Evolutionary conservation across 2,329 filamentous ascomycete genomes (phyloP), one percentile per base, ranked within the genome.

Genomic region (Colletotrichum siamense): DNA sequence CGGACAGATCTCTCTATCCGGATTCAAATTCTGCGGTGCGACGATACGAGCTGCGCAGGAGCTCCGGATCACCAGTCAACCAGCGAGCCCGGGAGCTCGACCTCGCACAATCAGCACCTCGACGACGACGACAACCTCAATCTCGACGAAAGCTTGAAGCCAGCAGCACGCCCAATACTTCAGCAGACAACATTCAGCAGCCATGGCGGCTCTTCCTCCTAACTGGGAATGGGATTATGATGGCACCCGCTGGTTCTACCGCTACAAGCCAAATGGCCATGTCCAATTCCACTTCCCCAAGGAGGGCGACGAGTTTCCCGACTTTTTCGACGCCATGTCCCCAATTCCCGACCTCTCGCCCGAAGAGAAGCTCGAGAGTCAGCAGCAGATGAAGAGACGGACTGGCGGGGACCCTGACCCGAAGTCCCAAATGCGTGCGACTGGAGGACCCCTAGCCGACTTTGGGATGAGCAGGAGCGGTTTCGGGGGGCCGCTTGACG

Each of bases 141-240:
- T 16, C 62, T 44, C 16, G 13, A 64, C 22, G 22, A 16, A 62
- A 6, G 28, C 16, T 62, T 24, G 1, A n/a, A 1, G n/a, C 32
- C 32, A 24, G 22, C 7, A n/a, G n/a, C n/a, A n/a, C n/a, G n/a
- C n/a, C n/a, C n/a, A n/a, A n/a, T n/a, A n/a, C n/a, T n/a, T n/a
- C n/a, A n/a, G n/a, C n/a, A n/a, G n/a, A n/a, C n/a, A n/a, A n/a
- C n/a, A n/a, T 6, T 7, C 24, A 13, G 13, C 67, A 77, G 26
- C 79, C 34, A 87, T 88, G 87, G 77, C 84, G 6, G 84, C 82
- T 65, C 87, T 92, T 36, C 89, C 89, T 3, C 84, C 86, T 9
- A 88, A 89, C 71, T 92, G 91, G 91, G 89, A 91, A 73, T 87
- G 84, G 80, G 91, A 92, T 81, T 91, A 92, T 79, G 90, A 92